Base-by-base conservation (phyloP, 2,329 filamentous ascomycete genomes). In the Sporothrix dimorphospora region DNA sequence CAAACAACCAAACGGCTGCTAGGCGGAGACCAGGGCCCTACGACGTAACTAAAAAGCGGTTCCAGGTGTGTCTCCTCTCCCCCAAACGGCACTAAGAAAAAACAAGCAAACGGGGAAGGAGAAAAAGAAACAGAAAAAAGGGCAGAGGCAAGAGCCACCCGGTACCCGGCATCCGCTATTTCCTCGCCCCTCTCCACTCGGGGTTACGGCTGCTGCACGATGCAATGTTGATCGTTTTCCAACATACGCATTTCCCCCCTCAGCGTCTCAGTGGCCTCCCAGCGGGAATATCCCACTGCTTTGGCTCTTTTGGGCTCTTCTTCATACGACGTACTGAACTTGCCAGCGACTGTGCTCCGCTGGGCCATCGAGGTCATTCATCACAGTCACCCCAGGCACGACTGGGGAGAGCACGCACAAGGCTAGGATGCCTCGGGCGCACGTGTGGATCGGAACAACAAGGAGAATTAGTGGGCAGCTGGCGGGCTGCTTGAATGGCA, bases 201-300 rank as follows among this genome's bases (percentile, higher is more conserved):
- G 42, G 63, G 63, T 12, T 49, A 51, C 63, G 63, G 63, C 63
- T 67, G 61, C 61, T 53, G 65, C n/a, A 65, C 42, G 30, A 53
- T 19, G 47, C 45, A 68, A 40, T 24, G 65, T n/a, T 53, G 65
- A 68, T 55, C 65, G 14, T 24, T 47, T 53, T 14, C 34, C 34
- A 34, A 63, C 7, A 34, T 16, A 47, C 42, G 1, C 34, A 14
- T 14, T 40, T 42, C n/a, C 8, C 19, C 34, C 21, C 57, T 12
- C 57, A 40, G 38, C 34, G 12, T 24, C 34, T 42, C n/a, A 42
- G n/a, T 40, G 19, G 42, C 34, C 12, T 63, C 12, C 16, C 21
- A 24, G 9, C 34, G 57, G 4, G 1, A 11, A 24, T 42, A n/a
- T 40, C n/a, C n/a, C 57, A 12, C 19, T 8, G 34, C 14, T 14